These are phyloP conservation scores for Aciculosporium take DNA, from an alignment of 2,329 filamentous ascomycete genomes.

Conservation along the genomic window DNA sequence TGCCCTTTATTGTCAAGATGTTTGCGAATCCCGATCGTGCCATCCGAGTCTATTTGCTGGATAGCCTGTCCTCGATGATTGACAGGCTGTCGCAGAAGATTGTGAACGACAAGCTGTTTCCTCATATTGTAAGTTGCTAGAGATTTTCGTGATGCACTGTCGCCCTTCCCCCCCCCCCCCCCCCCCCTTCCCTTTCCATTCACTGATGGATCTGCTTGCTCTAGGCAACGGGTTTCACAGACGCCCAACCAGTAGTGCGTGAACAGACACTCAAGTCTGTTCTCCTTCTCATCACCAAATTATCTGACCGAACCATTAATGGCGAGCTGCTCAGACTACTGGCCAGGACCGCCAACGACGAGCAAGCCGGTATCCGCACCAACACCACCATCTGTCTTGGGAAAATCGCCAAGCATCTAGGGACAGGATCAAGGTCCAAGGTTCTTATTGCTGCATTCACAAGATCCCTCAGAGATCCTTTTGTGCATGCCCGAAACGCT, in stretches of 20 bases:
- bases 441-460: constrained; percentile 88
- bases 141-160: background rate
- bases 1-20: constrained; percentile 71
- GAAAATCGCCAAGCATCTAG: constrained; percentile 85
- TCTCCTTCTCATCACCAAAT: constrained; percentile 69
- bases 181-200: background rate
- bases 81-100: constrained; percentile 75
- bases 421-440: constrained; percentile 64
- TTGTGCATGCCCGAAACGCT: constrained; percentile 85
- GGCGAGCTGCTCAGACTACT: constrained; percentile 82
- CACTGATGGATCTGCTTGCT: constrained; percentile 7
- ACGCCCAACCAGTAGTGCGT: constrained; percentile 76
- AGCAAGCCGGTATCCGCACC: constrained; percentile 90
- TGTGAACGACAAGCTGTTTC: constrained; percentile 94
- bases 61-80: constrained; percentile 82
- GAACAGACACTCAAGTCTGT: constrained; percentile 96
- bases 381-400: constrained; percentile 97
- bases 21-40: constrained; percentile 88
- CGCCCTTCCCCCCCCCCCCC: too few relatives aligned
- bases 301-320: constrained; percentile 86
- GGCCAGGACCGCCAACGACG: constrained; percentile 92
- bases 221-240: constrained; percentile 85
- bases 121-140: constrained; percentile 57
- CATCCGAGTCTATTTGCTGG: constrained; percentile 77
- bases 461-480: constrained; percentile 79